Evolutionary conservation across 2,329 filamentous ascomycete species (phyloP), one percentile per base, ranked within the genome.

Genomic region (Cercospora citrullina): DNA sequence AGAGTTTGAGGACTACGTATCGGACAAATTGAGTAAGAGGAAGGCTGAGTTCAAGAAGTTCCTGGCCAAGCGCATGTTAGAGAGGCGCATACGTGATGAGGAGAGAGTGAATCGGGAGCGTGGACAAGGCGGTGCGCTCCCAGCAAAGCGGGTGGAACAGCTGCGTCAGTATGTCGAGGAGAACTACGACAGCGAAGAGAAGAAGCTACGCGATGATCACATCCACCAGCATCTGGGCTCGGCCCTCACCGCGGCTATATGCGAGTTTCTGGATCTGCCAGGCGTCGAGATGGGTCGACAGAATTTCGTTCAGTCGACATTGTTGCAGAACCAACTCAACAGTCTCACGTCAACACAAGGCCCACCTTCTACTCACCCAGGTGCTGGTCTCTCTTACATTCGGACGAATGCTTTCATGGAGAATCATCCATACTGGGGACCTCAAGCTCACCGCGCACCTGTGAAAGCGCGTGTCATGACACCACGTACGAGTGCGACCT

Each of bases 331-430:
- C 77, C 33, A 76, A 76, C 30, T 71, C 9, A 64, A 63, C 9
- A 58, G 62, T 39, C 42, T 73, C 18, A 67, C 57, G 10, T 64
- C 64, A n/a, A 60, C 62, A 18, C 28, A n/a, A 30, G 85, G 84
- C 2, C 86, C 86, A 21, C 86, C 87, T 1, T 84, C 84, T 67
- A 90, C 89, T 7, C 89, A 91, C 77, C 88, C 89, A 2, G 88
- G 86, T 4, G 88, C 86, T 4, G 89, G 89, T 70, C 80, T 91
- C 5, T 85, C 86, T 14, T 90, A 91, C 75, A 79, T 86, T 3
- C 84, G 86, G 60, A 86, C 85, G 12, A 81, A 83, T 64, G 80
- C 85, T 23, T 80, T 85, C 73, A 78, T 87, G 55, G 80, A 83
- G 72, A 90, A 90, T 74, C 87, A 90, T 74, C 86, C 87, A 2